Conservation (phyloP, 345 rosid species). For the Cardamine occulta region DNA sequence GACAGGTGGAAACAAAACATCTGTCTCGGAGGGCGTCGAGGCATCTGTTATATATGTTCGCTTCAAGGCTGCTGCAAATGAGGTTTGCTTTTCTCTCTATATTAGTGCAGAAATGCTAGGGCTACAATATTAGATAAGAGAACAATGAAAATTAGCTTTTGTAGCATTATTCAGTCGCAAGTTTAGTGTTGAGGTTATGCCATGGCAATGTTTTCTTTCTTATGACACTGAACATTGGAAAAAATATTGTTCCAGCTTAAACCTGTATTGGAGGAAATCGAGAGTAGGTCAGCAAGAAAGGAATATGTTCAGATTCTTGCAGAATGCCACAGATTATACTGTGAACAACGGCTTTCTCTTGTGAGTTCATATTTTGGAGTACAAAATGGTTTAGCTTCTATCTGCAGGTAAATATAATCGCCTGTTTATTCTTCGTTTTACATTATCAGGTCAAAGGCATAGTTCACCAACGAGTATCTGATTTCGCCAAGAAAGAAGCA, state of each 20-base stretch:
- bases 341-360: slow-evolving; percentile 91
- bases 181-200: slow-evolving; percentile 8
- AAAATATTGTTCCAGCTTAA: slow-evolving; percentile 70
- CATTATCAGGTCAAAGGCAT: slow-evolving; percentile 73
- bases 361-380: slow-evolving; percentile 52
- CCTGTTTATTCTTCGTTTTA: slow-evolving; percentile 26
- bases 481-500: slow-evolving; percentile 87
- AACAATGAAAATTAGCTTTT: slow-evolving; percentile 3
- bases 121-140: slow-evolving; percentile 4
- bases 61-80: slow-evolving; percentile 96
- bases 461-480: slow-evolving; percentile 86
- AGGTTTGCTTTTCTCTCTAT: slow-evolving; percentile 53
- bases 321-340: slow-evolving; percentile 91
- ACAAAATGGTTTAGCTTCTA: slow-evolving; percentile 19
- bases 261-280: slow-evolving; percentile 86
- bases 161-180: neutral
- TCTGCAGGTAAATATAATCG: slow-evolving; percentile 22
- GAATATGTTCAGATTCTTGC: slow-evolving; percentile 81
- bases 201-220: slow-evolving; percentile 1
- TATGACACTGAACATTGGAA: neutral
- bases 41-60: slow-evolving; percentile 93
- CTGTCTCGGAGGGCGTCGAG: slow-evolving; percentile 94
- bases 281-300: slow-evolving; percentile 90
- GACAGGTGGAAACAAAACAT: slow-evolving; percentile 63
- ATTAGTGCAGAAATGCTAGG: slow-evolving; percentile 14